These are phyloP conservation scores for Backusella morwellensis DNA, from an alignment of 192 early-diverging fungal species.

Conservation along the genomic window DNA sequence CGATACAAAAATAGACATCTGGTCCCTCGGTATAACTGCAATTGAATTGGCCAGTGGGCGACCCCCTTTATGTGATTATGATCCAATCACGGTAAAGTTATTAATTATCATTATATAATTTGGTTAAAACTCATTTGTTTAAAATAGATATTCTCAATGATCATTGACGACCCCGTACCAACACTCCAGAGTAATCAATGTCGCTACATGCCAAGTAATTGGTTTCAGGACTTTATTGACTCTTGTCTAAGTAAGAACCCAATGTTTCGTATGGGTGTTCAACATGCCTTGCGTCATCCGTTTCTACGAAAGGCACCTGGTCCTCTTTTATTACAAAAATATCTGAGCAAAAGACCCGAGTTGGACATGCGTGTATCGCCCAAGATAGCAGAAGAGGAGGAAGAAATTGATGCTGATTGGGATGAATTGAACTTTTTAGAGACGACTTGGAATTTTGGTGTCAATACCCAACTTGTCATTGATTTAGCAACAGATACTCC, in stretches of 20 bases:
- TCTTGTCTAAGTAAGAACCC: slow-evolving; percentile 22
- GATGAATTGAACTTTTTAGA: slow-evolving; percentile 11
- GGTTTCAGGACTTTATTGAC: slow-evolving; percentile 22
- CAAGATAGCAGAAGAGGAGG: not conserved
- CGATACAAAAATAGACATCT: slow-evolving; percentile 47
- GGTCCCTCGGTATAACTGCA: slow-evolving; percentile 45
- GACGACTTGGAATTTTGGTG: slow-evolving; percentile 10
- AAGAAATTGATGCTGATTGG: not conserved
- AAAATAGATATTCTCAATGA: slow-evolving; percentile 24
- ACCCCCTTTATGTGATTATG: slow-evolving; percentile 38
- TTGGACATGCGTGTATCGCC: not conserved
- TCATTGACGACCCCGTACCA: slow-evolving; percentile 12
- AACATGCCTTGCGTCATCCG: slow-evolving; percentile 21
- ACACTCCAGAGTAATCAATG: slow-evolving; percentile 8
- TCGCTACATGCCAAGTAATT: not conserved
- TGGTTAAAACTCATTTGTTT: not conserved
- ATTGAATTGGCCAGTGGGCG: slow-evolving; percentile 37
- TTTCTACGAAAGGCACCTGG: slow-evolving; percentile 16
- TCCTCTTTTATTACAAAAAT: slow-evolving; percentile 4
- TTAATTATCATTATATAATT: not conserved
- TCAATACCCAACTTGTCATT: not conserved
- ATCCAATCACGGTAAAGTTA: slow-evolving; percentile 26
- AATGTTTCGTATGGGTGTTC: not conserved
- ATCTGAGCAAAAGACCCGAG: slow-evolving; percentile 5
- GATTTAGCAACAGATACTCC: slow-evolving; percentile 17